Conservation (phyloP, 352 stramenopile genomes). For the Aphanomyces invadans region DNA sequence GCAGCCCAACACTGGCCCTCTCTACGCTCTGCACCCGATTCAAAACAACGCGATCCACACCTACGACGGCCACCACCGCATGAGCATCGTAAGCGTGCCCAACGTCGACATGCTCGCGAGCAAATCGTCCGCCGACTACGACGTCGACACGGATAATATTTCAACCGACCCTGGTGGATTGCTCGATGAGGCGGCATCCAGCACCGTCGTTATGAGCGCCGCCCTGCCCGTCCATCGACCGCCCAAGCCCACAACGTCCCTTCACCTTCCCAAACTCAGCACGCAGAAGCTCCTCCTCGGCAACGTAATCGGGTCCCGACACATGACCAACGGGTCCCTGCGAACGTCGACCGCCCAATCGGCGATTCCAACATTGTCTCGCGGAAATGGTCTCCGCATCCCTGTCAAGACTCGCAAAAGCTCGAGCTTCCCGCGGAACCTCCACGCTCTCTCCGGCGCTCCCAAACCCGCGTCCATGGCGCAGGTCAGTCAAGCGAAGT, state of each 20-base stretch:
- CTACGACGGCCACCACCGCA: slow-evolving; percentile 5
- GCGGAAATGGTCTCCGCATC: background rate
- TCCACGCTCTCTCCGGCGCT: background rate
- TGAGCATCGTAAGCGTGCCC: background rate
- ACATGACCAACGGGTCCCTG: background rate
- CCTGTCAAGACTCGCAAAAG: background rate
- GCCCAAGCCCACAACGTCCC: background rate
- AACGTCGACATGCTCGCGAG: background rate
- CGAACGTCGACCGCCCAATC: background rate
- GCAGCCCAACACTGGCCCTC: background rate
- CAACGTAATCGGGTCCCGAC: background rate
- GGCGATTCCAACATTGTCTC: too few relatives aligned
- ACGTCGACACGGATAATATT: background rate
- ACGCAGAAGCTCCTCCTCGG: background rate
- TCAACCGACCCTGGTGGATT: too few relatives aligned
- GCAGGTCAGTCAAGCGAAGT: background rate
- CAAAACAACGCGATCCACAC: background rate
- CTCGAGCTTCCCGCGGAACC: background rate
- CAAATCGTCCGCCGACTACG: background rate
- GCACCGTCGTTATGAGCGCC: background rate
- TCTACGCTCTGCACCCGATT: slow-evolving; percentile 6
- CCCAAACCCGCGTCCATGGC: background rate
- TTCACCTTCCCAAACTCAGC: background rate
- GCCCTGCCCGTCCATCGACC: background rate
- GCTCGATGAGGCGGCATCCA: too few relatives aligned